These are phyloP conservation scores for Saccharum officinarum DNA, from an alignment of 176 grass and related monocot species.

Conservation along the genomic window DNA sequence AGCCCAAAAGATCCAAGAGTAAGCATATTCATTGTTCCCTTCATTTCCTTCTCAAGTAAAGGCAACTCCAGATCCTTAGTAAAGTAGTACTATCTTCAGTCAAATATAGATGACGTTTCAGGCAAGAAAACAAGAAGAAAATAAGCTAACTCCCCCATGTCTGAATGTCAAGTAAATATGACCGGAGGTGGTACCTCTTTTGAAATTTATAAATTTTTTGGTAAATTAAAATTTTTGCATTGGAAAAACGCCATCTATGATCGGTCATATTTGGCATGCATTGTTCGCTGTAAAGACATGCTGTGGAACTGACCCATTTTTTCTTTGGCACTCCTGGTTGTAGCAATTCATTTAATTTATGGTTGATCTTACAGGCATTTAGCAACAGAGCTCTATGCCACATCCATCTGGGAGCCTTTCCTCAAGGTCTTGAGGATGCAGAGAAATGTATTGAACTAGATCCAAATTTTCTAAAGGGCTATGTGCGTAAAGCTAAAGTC, in stretches of 20 bases:
- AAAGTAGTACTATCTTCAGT: not conserved
- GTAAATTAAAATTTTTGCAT: not conserved
- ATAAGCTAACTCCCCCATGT: not conserved
- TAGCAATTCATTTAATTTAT: not conserved
- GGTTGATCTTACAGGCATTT: slow-evolving; percentile 35
- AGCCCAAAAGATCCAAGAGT: slow-evolving; percentile 62
- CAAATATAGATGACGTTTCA: not conserved
- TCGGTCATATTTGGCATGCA: not conserved
- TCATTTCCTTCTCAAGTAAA: not conserved
- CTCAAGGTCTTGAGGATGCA: slow-evolving; percentile 58
- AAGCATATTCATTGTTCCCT: slow-evolving; percentile 18
- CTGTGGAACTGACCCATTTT: not conserved
- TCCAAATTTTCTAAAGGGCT: slow-evolving; percentile 60
- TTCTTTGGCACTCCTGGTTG: not conserved
- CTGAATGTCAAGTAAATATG: not conserved
- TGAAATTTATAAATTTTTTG: not conserved
- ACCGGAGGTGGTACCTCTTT: not conserved
- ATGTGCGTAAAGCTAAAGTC: slow-evolving; percentile 50
- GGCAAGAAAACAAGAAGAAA: not conserved
- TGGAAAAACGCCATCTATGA: not conserved
- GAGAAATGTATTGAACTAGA: slow-evolving; percentile 62
- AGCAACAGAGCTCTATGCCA: slow-evolving; percentile 61
- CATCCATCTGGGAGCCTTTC: slow-evolving; percentile 47
- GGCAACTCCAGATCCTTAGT: not conserved
- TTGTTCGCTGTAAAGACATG: slow-evolving; percentile 10